Base-by-base conservation (phyloP, 768 basidiomycete species). In the Tephrocybe sp. region DNA sequence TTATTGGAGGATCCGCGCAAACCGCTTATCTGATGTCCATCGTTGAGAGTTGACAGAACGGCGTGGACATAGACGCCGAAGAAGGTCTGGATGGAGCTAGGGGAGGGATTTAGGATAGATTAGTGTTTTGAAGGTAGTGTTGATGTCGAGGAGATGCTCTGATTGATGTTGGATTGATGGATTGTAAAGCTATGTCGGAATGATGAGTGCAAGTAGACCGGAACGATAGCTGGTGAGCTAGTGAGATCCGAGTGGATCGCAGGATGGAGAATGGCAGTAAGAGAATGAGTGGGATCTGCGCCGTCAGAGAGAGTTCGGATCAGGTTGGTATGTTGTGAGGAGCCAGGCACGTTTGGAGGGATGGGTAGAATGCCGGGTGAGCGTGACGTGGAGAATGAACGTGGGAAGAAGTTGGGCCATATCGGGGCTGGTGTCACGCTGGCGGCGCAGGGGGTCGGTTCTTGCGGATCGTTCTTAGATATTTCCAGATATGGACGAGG, bases 401-500 rank as follows among this genome's bases (percentile, higher is more conserved):
- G 8, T 18, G n/a, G 21, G 42, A 42, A 49, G 31, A 38, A 47
- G 53, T 48, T 40, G 53, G 40, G 54, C 33, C 25, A 16, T 42
- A 57, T 45, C 43, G n/a, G 52, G 54, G 54, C 13, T 42, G 37
- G 49, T 45, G 38, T 21, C 50, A 47, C 23, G 10, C n/a, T n/a
- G 12, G 55, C 56, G 55, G 59, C 58, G 56, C 47, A 55, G 37
- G 24, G 43, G 44, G n/a, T n/a, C n/a, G 21, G 51, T 42, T 42
- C 34, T 33, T 58, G 61, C 53, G 61, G 61, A 62, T 62, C 61
- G 34, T 42, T 56, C 25, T 48, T 42, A 39, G 61, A 62, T 13
- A 3, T 23, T 10, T 18, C 48, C 43, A 4, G 59, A 43, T 16
- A 43, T 13, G 42, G 50, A 25, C 33, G 36, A 37, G 42, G 30